phyloP scores from a whole-genome alignment of 2,329 filamentous ascomycete genomes.

The Lachnellula occidentalis region DNA sequence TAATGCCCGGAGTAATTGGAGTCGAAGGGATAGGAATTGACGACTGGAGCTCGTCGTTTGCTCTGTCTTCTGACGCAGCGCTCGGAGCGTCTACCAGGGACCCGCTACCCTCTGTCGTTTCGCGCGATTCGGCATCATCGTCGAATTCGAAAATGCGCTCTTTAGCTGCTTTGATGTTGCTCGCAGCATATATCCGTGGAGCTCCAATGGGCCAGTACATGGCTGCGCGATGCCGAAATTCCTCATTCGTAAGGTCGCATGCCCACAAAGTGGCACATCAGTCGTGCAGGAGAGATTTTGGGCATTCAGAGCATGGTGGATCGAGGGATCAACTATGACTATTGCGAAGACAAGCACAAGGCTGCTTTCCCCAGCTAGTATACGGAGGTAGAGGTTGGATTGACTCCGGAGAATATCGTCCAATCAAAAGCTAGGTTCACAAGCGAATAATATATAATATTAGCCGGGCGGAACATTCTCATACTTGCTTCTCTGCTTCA shows the following conservation, averaged over 20 bases:
- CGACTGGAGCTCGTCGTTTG: conserved; percentile 22
- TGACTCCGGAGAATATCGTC: neutral
- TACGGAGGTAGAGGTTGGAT: neutral
- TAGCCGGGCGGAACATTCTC: too few species aligned
- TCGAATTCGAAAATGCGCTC: conserved; percentile 50
- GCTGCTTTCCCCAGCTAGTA: neutral
- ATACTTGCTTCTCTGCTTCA: too few species aligned
- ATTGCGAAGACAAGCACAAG: neutral
- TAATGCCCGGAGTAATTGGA: conserved; percentile 52
- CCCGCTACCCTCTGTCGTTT: conserved; percentile 33
- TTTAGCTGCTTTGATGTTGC: conserved; percentile 53
- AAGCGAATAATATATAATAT: too few species aligned
- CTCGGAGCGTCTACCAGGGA: conserved; percentile 27
- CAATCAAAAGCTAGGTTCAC: too few species aligned
- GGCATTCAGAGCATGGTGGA: conserved; percentile 1
- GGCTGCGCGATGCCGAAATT: conserved; percentile 34
- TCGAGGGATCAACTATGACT: neutral
- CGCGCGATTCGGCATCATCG: conserved; percentile 49
- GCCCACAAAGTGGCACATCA: conserved; percentile 22
- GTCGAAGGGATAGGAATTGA: conserved; percentile 40
- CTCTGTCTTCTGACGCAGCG: conserved; percentile 19
- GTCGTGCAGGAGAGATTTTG: neutral
- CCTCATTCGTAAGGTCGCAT: conserved; percentile 32
- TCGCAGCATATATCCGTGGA: conserved; percentile 76
- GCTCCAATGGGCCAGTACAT: conserved; percentile 94